Conservation (phyloP, 2,329 filamentous ascomycete genomes). For the Aspergillus persii region DNA sequence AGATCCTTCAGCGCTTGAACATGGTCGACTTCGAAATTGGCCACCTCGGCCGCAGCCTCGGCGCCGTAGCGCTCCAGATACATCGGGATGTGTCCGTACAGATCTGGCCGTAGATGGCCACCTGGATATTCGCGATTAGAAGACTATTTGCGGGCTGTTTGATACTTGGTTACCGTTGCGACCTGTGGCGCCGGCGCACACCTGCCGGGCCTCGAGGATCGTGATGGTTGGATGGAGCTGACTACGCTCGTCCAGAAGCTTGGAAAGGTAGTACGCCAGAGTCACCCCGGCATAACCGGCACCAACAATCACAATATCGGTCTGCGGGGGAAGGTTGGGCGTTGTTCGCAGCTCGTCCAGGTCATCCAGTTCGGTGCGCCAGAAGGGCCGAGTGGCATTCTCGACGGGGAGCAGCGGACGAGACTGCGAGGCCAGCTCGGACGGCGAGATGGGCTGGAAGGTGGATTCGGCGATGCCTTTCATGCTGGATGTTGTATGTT, state of each 20-base stretch:
- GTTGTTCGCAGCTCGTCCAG: constrained; percentile 21
- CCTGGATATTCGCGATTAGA: constrained; percentile 11
- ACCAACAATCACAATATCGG: constrained; percentile 50
- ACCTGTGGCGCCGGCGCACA: constrained; percentile 46
- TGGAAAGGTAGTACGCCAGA: constrained; percentile 44
- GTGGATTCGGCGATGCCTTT: background rate
- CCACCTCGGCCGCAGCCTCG: constrained; percentile 39
- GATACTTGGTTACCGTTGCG: constrained; percentile 36
- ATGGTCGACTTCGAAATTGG: constrained; percentile 43
- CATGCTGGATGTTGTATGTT: background rate
- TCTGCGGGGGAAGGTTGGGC: constrained; percentile 35
- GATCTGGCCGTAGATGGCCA: constrained; percentile 45
- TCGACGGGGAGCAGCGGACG: constrained; percentile 9
- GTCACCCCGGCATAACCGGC: constrained; percentile 49
- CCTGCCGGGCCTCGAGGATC: constrained; percentile 42
- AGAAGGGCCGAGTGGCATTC: constrained; percentile 16
- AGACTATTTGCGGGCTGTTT: background rate
- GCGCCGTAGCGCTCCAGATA: constrained; percentile 38
- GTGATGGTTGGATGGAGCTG: constrained; percentile 30
- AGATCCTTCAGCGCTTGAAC: constrained; percentile 43
- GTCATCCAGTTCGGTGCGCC: constrained; percentile 18
- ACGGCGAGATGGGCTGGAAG: background rate
- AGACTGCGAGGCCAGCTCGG: background rate
- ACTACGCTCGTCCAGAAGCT: constrained; percentile 16
- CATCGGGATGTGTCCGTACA: constrained; percentile 41